Conservation (phyloP, 768 basidiomycete species). For the Suillus fuscotomentosus region DNA sequence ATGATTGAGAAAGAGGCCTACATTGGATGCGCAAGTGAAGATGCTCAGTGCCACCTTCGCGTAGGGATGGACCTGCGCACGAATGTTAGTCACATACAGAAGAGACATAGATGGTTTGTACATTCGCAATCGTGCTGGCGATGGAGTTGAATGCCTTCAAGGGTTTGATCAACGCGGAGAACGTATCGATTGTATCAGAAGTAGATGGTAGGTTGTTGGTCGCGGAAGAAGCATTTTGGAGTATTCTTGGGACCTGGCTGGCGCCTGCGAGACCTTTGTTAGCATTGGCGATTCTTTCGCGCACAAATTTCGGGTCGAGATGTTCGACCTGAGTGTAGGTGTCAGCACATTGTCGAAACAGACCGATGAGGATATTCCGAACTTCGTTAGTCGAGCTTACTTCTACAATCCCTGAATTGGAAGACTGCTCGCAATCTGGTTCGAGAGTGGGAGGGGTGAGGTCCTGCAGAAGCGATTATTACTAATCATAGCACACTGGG, state of each 20-base stretch:
- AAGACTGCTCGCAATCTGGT: not conserved
- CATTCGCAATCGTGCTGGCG: not conserved
- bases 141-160: not conserved
- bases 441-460: not conserved
- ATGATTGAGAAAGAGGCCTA: not conserved
- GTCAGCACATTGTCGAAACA: not conserved
- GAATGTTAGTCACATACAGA: not conserved
- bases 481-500: not conserved
- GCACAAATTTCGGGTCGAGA: not conserved
- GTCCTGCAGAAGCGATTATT: not conserved
- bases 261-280: not conserved
- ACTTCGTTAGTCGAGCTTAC: not conserved
- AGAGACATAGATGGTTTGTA: not conserved
- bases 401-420: too few species aligned
- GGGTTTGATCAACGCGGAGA: not conserved
- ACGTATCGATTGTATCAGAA: not conserved
- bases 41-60: not conserved
- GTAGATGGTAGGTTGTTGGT: not conserved
- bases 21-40: not conserved
- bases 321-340: not conserved
- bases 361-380: not conserved
- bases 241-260: accelerated
- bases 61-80: not conserved
- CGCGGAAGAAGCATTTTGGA: not conserved
- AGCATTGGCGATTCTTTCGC: not conserved